Conservation (phyloP, 2,329 filamentous ascomycete species). For the Beauveria brongniartii region DNA sequence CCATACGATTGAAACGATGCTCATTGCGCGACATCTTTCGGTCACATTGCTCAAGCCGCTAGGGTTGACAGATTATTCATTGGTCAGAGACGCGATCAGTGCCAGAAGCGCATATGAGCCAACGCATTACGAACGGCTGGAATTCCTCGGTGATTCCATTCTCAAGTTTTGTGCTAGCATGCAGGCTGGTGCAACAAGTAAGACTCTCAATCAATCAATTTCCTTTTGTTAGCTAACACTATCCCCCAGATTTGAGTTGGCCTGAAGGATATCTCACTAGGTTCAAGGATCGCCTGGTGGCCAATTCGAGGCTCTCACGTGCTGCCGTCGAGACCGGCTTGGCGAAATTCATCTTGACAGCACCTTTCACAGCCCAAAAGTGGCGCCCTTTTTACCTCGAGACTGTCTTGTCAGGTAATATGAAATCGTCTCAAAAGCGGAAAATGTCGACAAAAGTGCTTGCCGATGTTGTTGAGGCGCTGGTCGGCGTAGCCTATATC, state of each 20-base stretch:
- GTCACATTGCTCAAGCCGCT: conserved; percentile 30
- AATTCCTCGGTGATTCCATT: conserved; percentile 79
- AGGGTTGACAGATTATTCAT: conserved; percentile 41
- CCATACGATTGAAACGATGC: conserved; percentile 56
- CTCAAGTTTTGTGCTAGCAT: conserved; percentile 67
- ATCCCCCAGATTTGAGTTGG: conserved; percentile 49
- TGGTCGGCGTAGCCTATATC: conserved; percentile 68
- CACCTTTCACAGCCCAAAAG: conserved; percentile 57
- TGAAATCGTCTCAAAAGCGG: conserved; percentile 17
- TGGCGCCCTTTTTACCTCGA: conserved; percentile 62
- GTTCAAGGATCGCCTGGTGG: conserved; percentile 61
- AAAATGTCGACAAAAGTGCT: conserved; percentile 66
- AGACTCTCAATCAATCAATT: conserved; percentile 16
- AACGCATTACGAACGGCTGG: conserved; percentile 72
- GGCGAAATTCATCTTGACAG: conserved; percentile 63
- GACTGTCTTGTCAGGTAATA: conserved; percentile 19
- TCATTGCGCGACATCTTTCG: conserved; percentile 54
- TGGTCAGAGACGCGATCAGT: conserved; percentile 63
- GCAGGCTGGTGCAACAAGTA: conserved; percentile 50
- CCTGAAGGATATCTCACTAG: conserved; percentile 69
- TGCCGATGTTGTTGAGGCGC: conserved; percentile 79
- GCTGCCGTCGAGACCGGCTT: conserved; percentile 57
- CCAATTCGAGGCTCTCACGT: conserved; percentile 63
- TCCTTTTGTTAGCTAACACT: not conserved
- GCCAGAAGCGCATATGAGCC: conserved; percentile 51